phyloP scores from a whole-genome alignment of 140 eudicot species.

The Ambrosia hybrid region DNA sequence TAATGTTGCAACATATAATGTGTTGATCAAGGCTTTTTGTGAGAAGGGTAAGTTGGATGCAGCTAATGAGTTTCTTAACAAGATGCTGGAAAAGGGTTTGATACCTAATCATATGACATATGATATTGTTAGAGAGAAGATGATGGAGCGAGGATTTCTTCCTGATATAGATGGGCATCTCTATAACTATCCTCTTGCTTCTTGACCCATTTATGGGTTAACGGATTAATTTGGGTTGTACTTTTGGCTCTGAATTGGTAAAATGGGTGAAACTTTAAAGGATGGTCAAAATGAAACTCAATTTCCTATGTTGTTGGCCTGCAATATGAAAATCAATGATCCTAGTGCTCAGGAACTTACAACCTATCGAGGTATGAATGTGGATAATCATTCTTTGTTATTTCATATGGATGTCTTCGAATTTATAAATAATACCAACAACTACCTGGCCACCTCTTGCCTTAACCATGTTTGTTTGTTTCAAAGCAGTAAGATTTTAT shows the following conservation, averaged over 20 bases:
- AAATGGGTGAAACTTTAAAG: neutral
- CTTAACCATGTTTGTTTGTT: too few relatives aligned
- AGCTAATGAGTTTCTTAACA: constrained; percentile 73
- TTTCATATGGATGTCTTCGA: too few relatives aligned
- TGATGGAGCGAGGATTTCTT: constrained; percentile 79
- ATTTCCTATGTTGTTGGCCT: neutral
- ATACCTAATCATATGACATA: constrained; percentile 76
- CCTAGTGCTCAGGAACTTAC: neutral
- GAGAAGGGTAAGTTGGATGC: constrained; percentile 69
- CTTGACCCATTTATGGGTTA: constrained; percentile 19
- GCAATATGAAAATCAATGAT: neutral
- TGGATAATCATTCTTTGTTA: too few relatives aligned
- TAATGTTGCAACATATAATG: constrained; percentile 75
- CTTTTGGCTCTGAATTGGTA: neutral
- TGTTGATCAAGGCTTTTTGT: constrained; percentile 78
- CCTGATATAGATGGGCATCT: constrained; percentile 94
- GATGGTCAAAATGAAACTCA: neutral
- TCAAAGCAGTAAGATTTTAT: too few relatives aligned
- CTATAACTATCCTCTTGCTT: constrained; percentile 36
- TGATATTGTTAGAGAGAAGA: constrained; percentile 74
- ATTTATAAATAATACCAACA: too few relatives aligned
- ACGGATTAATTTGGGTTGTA: neutral
- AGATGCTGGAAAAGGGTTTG: constrained; percentile 93
- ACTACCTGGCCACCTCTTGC: too few relatives aligned
- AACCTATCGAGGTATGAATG: too few relatives aligned